Base-by-base conservation (phyloP, 768 basidiomycete genomes). In the Boletellus emodensis region DNA sequence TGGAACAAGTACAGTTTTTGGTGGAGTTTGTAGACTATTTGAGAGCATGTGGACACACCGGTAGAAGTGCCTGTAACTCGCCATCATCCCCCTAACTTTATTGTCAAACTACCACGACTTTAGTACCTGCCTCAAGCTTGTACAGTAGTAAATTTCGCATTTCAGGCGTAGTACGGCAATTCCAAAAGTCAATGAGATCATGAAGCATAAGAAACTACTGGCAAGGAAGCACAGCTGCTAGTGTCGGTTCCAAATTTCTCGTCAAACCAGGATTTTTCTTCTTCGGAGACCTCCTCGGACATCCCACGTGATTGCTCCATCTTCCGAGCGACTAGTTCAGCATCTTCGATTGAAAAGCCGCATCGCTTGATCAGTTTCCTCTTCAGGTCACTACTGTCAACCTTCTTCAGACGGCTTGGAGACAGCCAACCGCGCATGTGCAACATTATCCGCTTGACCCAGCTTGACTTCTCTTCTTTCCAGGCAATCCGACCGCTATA, bases 1-100 rank as follows among this genome's bases (percentile, higher is more conserved):
- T 88, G 63, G 92, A 96, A 64, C 94, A 98, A 68, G 95, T 95
- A 14, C 72, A 76, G 56, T 93, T 94, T 61, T 68, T 94, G 43
- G 80, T 85, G 0, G 85, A 90, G 28, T 94, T 81, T 65, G 81
- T 90, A 4, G 80, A 84, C 35, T 82, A 78, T 68, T 62, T 90
- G 51, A 64, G 73, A 45, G 51, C 53, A 11, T 49, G 52, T 38
- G 56, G 54, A 37, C 42, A 20, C 32, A 12, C 20, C 4, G 30
- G 22, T 14, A 34, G 35, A 3, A 18, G 45, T 28, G 35, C 36
- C 22, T 30, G 17, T 17, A 28, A 37, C 20, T 30, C 28, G 5
- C 44, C 17, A 32, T 20, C 22, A n/a, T 9, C n/a, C 32, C n/a
- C 6, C 15, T 44, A 40, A 34, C 30, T 14, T 46, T 15, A 40